Percentiles rank a stretch among this genome's conserved stretches.
Conservation (phyloP, 331 rosid species). For the Pyracantha coccinea region DNA sequence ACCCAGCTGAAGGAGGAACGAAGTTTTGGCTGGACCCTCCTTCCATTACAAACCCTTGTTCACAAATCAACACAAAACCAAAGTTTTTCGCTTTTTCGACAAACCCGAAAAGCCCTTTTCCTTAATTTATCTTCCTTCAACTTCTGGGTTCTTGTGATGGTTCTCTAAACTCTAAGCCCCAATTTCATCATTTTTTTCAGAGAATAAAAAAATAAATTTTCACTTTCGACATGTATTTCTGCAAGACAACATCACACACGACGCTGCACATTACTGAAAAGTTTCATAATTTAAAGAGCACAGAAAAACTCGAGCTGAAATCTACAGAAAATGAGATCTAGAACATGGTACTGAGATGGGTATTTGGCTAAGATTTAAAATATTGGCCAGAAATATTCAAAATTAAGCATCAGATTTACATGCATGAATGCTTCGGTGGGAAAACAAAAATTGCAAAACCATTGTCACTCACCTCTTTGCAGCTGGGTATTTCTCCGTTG, state of each 20-base stretch:
- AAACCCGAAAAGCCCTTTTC: neutral
- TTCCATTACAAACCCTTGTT: constrained; percentile 32
- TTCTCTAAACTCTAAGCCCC: neutral
- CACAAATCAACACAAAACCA: neutral
- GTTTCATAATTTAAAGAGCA: neutral
- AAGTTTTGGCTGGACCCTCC: constrained; percentile 12
- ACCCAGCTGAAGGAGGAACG: constrained; percentile 21
- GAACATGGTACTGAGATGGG: neutral
- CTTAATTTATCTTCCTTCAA: neutral
- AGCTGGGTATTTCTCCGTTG: neutral
- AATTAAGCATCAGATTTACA: neutral
- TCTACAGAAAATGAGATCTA: neutral
- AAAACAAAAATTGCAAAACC: neutral
- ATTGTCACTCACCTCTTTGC: neutral
- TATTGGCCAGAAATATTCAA: neutral
- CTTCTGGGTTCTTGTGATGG: neutral
- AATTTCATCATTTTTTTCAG: neutral
- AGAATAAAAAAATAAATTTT: neutral
- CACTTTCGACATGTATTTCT: neutral
- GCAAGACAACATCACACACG: neutral
- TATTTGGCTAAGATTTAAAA: neutral
- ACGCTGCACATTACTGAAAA: neutral
- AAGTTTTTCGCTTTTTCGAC: neutral
- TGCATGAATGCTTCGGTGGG: neutral
- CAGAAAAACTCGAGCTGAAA: neutral